Evolutionary conservation across 2,329 filamentous ascomycete species (phyloP).

Genomic region (Epichloe sylvatica): DNA sequence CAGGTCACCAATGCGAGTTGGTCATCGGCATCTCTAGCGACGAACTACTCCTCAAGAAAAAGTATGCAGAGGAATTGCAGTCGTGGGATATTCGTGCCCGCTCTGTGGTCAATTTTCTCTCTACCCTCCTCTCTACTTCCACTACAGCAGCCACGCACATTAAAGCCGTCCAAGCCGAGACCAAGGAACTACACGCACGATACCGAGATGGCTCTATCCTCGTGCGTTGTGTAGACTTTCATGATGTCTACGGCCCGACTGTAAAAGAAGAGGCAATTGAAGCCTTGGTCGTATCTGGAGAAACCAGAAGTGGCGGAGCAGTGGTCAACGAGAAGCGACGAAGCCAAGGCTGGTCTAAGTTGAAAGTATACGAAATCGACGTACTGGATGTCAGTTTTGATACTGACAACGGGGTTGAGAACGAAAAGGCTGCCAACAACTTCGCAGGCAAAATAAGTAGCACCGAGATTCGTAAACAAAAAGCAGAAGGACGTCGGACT

Average conservation of each 20-base stretch:
- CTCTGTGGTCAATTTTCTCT: conserved; percentile 59
- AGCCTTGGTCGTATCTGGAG: conserved; percentile 72
- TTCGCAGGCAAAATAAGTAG: conserved; percentile 85
- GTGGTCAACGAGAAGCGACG: conserved; percentile 73
- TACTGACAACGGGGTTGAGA: conserved; percentile 18
- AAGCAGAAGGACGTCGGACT: conserved; percentile 3
- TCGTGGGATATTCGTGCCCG: conserved; percentile 63
- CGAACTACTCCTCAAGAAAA: conserved; percentile 75
- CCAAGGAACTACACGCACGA: conserved; percentile 25
- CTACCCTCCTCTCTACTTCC: conserved; percentile 37
- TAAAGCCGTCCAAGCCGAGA: conserved; percentile 1
- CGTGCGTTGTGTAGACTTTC: conserved; percentile 71
- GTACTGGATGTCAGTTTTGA: conserved; percentile 57
- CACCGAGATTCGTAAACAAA: conserved; percentile 56
- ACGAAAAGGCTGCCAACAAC: conserved; percentile 30
- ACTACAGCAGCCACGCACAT: conserved; percentile 13
- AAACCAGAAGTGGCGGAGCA: conserved; percentile 70
- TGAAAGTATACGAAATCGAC: conserved; percentile 80
- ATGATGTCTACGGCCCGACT: conserved; percentile 81
- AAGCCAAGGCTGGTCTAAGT: conserved; percentile 58
- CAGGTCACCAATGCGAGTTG: conserved; percentile 35
- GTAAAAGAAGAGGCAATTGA: conserved; percentile 67
- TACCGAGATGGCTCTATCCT: conserved; percentile 47
- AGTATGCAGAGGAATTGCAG: conserved; percentile 68
- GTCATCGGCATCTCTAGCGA: conserved; percentile 84